Evolutionary conservation across 495 filamentous ascomycete genomes (phyloP), one percentile per base, ranked within the genome.

Genomic region (Neurospora terricola): DNA sequence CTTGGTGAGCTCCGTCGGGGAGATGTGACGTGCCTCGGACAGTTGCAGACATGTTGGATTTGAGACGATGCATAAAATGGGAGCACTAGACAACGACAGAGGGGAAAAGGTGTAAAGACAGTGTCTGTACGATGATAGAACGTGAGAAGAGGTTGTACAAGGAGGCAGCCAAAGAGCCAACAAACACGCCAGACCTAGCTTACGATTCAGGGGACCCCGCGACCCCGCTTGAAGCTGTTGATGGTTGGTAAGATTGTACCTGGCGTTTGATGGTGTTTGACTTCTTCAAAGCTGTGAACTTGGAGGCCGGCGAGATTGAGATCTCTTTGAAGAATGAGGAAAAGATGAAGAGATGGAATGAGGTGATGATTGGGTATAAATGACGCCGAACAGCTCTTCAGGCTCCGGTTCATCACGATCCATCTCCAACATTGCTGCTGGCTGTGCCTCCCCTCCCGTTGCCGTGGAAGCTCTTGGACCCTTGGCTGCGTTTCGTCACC

Each of bases 1-100:
- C 81, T 71, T 83, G 80, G 70, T 80, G 80, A 27, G 78, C 12
- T 6, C 79, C 78, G 18, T 80, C 76, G 3, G 75, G 75, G 69
- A 74, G 74, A 12, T 76, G 54, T 45, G 54, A 62, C 38, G 14
- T 2, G 54, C 18, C 45, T 4, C 43, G 69, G 5, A 71, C 69
- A 42, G 39, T 21, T n/a, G 45, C 36, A n/a, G 69, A 59, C 75
- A 76, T 79, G 70, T 27, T 72, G 66, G 59, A 16, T 1, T 34
- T 34, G 6, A 62, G 4, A 27, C 54, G 23, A 62, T 62, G 54
- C 54, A 8, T 18, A 66, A 66, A 30, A 34, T 27, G 54, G 12
- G 23, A 18, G 5, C 30, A 6, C 30, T 7, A 34, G 54, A 66
- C 54, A 66, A 66, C 3, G 27, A 66, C 5, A 4, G 7, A 36